Base-by-base conservation (phyloP, 495 filamentous ascomycete genomes). In the Lophiostoma macrostomum region DNA sequence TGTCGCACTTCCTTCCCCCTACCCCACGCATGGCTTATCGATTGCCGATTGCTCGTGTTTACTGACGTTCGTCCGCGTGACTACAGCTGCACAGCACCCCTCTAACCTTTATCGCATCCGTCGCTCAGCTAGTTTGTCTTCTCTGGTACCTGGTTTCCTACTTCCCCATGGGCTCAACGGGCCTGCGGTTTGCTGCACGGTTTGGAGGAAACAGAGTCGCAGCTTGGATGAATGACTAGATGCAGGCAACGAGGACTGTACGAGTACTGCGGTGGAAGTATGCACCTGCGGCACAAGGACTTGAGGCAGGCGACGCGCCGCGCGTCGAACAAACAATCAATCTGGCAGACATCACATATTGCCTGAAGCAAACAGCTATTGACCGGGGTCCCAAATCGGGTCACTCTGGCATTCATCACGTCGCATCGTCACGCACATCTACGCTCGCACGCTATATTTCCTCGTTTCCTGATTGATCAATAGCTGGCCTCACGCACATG, bases 91-190 rank as follows among this genome's bases (percentile, higher is more conserved):
- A 86, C 64, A 86, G 71, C 61, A 86, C 85, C 23, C 62, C 91
- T 60, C 82, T 96, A 53, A 96, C 93, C 23, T 73, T 97, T 27
- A 69, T 96, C 57, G 84, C 88, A 19, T 82, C 87, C 40, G 76
- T 96, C 57, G 73, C 87, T 63, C 93, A 98, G 67, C 72, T 96
- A 42, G 83, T 80, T 43, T 83, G 84, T 42, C 76, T 97, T 37
- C 51, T 90, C 23, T 98, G 93, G 91, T 97, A 97, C 71, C 76
- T 95, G 8, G 85, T 98, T 70, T 93, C 87, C 72, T 98, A 98
- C 73, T 98, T 98, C 68, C 93, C 93, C 2, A 95, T 96, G 90
- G 93, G 93, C 20, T 87, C 86, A 41, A 89, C 82, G 41, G 89
- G 91, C 16, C 71, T 96, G 56, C 83, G 91, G 58, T 85, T 95